Percentiles rank a stretch among this genome's conserved stretches.
Conservation (phyloP, 2,329 filamentous ascomycete genomes). For the Pestalotiopsis sp. region DNA sequence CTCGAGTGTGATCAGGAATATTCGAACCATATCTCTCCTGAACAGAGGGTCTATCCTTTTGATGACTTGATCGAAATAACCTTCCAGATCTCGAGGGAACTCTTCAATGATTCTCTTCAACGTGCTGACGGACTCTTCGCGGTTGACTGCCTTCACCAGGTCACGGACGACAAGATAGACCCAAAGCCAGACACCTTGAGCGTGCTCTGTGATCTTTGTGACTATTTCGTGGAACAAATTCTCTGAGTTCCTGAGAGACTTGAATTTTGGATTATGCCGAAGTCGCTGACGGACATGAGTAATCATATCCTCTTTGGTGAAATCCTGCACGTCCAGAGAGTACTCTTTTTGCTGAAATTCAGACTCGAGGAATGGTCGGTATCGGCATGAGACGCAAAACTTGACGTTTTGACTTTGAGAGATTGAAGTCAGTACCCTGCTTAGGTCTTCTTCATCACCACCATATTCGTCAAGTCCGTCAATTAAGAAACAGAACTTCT, state of each 20-base stretch:
- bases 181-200: background rate
- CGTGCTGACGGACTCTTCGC: background rate
- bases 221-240: background rate
- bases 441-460: background rate
- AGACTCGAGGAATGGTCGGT: background rate
- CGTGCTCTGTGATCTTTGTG: background rate
- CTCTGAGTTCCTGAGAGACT: background rate
- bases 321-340: background rate
- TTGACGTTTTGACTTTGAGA: background rate
- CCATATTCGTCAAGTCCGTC: background rate
- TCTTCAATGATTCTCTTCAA: background rate
- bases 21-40: background rate
- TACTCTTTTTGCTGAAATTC: background rate
- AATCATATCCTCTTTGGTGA: background rate
- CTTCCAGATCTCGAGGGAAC: background rate
- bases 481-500: background rate
- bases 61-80: background rate
- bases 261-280: background rate
- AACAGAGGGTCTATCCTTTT: background rate
- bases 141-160: background rate
- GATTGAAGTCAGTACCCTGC: background rate
- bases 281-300: background rate
- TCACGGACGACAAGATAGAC: background rate
- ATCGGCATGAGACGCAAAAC: background rate
- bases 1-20: background rate